Conservation (phyloP, 2,329 filamentous ascomycete genomes). For the Lecanosticta acicola region DNA sequence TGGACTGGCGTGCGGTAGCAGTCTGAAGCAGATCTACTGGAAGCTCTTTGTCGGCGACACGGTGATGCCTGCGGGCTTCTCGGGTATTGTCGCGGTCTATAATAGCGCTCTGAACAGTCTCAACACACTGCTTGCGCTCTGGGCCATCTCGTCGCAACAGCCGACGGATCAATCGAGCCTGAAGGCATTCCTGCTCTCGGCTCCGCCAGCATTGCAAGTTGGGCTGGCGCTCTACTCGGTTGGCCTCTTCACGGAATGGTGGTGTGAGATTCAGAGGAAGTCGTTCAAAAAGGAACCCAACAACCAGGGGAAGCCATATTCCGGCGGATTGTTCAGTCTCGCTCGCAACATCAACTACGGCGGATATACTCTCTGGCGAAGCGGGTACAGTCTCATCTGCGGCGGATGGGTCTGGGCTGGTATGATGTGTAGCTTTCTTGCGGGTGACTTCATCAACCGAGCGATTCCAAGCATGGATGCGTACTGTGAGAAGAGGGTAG, state of each 20-base stretch:
- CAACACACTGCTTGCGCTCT: slow-evolving; percentile 22
- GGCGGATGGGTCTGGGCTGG: slow-evolving; percentile 21
- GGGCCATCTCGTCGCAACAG: slow-evolving; percentile 18
- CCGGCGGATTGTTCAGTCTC: slow-evolving; percentile 21
- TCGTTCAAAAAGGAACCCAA: slow-evolving; percentile 20
- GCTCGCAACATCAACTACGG: slow-evolving; percentile 27
- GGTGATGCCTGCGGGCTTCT: slow-evolving; percentile 14
- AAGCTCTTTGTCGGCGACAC: slow-evolving; percentile 19
- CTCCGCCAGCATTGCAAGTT: slow-evolving; percentile 8
- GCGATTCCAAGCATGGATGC: slow-evolving; percentile 27
- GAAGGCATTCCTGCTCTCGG: slow-evolving; percentile 7
- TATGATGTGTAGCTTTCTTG: slow-evolving; percentile 13
- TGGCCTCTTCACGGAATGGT: slow-evolving; percentile 24
- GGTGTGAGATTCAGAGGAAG: slow-evolving; percentile 25
- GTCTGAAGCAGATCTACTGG: slow-evolving; percentile 27
- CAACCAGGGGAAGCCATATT: slow-evolving; percentile 25
- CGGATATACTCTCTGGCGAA: slow-evolving; percentile 25
- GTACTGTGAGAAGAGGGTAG: slow-evolving; percentile 24
- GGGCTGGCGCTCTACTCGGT: slow-evolving; percentile 18
- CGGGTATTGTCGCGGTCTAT: slow-evolving; percentile 16
- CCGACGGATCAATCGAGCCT: slow-evolving; percentile 9
- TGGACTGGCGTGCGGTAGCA: slow-evolving; percentile 19
- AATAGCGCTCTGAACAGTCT: slow-evolving; percentile 23
- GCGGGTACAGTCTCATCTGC: slow-evolving; percentile 21
- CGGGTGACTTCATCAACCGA: slow-evolving; percentile 21